Base-by-base conservation (phyloP, 108 stramenopile genomes). In the Aurantiochytrium sp. region DNA sequence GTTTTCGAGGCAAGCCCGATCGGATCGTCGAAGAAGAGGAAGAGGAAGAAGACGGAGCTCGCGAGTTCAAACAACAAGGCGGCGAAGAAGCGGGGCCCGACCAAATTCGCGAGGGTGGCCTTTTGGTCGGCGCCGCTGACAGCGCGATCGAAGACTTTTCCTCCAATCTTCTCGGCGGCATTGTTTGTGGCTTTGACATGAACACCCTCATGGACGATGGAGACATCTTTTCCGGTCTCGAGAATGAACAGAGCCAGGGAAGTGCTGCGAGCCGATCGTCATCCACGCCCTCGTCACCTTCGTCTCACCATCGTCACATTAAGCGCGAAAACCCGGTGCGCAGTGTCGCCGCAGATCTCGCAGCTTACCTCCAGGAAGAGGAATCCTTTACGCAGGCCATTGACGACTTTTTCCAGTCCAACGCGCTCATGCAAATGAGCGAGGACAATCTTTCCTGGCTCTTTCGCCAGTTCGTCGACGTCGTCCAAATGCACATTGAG, bases 161-260 rank as follows among this genome's bases (percentile, higher is more conserved):
- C 76, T 83, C 76, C 25, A 83, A 83, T 23, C 76, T 83, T 12
- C 76, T 83, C 10, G 76, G 76, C 25, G 76, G 51, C 25, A 83
- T 83, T 35, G 76, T 83, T 45, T 83, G 76, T 23, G 76, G 76
- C 25, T 53, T 83, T 83, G 76, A 83, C 51, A 69, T 69, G 3
- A 69, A 69, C 64, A 69, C 64, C 0, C 51, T 83, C 51, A 53
- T 83, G 76, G 76, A 83, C 4, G 76, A 83, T 16, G 42, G 42
- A 23, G 64, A 18, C 64, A 18, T 69, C 64, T 69, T 69, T 23
- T 69, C 64, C 2, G 64, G 18, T 57, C 55, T 57, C 55, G 55
- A 57, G 35, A 35, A 35, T 35, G 35, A 1, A 35, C 35, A 35
- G 35, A 35, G 35, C 35, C 35, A 35, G 35, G 35, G 35, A 35